Base-by-base conservation (phyloP, 805 yeast genomes). In the Wickerhamomyces queroliae region DNA sequence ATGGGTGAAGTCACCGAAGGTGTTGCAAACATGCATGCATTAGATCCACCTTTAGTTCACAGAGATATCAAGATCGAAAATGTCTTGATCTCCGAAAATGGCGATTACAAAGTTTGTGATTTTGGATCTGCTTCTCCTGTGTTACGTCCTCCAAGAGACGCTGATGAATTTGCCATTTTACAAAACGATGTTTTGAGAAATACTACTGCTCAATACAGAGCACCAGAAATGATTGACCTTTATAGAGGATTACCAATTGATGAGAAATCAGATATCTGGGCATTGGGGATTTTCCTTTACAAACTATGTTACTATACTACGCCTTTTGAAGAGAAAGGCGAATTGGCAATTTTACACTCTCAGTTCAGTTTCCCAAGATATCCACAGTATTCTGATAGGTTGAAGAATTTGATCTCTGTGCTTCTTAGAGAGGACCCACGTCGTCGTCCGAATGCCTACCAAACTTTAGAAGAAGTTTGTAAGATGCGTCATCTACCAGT, bases 191-290 rank as follows among this genome's bases (percentile, higher is more conserved):
- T 85, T 30, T 62, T 83, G 72, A 80, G 76, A 41, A 84, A 84
- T 59, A 85, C 95, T 1, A 85, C 95, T 0, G 90, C 95, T 0
- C 95, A 85, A 55, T 85, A 85, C 56, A 67, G 95, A 47, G 69
- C 89, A 4, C 95, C 95, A 4, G 95, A 85, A 59, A 85, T 85
- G 93, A 66, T 85, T 23, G 91, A 85, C 53, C 64, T 85, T 25
- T 70, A 76, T 37, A 70, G 76, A 42, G 79, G 86, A 4, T 71
- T 74, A 41, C 83, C 91, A 11, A 78, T 85, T 37, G 85, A 84
- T 59, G 93, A 85, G 55, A 85, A 85, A 58, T 76, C 87, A 37
- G 95, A 85, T 57, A 74, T 85, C 18, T 85, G 95, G 95, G 95
- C 95, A 0, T 57, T 85, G 26, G 95, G 95, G 11, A 76, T 84